Evolutionary conservation across 176 grass and related monocot species (phyloP).

Genomic region (Aegilops umbellulata): DNA sequence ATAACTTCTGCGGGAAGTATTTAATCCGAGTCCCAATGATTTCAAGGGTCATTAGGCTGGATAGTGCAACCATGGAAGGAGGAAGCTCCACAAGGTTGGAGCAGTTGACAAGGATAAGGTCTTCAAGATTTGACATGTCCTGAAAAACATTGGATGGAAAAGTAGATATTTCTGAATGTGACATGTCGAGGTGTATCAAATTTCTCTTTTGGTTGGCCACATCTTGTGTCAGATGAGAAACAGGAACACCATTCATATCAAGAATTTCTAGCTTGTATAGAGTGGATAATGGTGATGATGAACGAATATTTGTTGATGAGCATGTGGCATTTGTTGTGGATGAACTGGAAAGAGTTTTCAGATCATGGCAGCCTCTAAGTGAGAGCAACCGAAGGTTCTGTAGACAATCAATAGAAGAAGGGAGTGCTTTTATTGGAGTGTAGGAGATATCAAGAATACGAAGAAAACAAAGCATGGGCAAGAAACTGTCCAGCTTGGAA

Average conservation of each 20-base stretch:
- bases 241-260: constrained; percentile 17
- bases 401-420: background rate
- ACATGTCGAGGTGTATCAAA: background rate
- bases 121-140: background rate
- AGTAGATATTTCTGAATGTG: background rate
- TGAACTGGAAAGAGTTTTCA: too few species aligned
- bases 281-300: background rate
- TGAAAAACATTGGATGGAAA: background rate
- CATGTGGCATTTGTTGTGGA: background rate
- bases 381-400: too few species aligned
- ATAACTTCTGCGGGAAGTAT: background rate
- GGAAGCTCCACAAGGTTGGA: constrained; percentile 9
- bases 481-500: background rate
- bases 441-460: constrained; percentile 25
- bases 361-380: too few species aligned
- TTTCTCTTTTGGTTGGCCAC: background rate
- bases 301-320: background rate
- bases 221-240: background rate
- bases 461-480: background rate
- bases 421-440: background rate
- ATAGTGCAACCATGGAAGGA: background rate
- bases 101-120: background rate
- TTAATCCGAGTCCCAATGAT: background rate
- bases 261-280: background rate
- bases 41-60: background rate